Percentiles rank a stretch among this genome's conserved stretches.
These are phyloP conservation scores for Xylaria grammica DNA, from an alignment of 495 filamentous ascomycete genomes.

Conservation along the genomic window DNA sequence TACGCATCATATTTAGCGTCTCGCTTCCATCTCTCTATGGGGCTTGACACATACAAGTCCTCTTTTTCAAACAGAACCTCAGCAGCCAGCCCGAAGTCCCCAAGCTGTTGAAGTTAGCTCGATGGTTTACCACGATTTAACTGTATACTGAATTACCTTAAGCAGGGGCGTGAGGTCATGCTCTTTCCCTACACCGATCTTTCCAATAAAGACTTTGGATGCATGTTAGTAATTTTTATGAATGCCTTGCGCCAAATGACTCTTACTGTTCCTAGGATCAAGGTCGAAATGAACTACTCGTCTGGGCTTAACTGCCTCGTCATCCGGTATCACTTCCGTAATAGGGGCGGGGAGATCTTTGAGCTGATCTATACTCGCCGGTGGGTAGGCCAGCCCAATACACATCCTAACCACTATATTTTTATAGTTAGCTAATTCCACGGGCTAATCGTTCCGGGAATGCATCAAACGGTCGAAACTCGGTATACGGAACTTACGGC, in stretches of 20 bases:
- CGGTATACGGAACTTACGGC: not conserved
- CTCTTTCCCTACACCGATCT: not conserved
- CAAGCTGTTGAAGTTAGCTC: slow-evolving; percentile 13
- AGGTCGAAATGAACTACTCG: slow-evolving; percentile 17
- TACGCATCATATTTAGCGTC: not conserved
- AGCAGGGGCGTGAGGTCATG: not conserved
- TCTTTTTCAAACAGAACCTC: not conserved
- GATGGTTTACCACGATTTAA: not conserved
- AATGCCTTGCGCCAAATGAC: not conserved
- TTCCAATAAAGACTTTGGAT: slow-evolving; percentile 13
- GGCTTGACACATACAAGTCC: slow-evolving; percentile 5
- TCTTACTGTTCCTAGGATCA: slow-evolving; percentile 13
- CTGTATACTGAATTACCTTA: not conserved
- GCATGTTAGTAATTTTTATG: not conserved
- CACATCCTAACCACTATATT: slow-evolving; percentile 15
- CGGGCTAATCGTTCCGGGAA: not conserved
- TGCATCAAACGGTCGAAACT: not conserved
- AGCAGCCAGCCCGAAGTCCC: slow-evolving; percentile 9
- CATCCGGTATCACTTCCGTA: not conserved
- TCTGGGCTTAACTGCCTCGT: not conserved
- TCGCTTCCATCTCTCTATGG: not conserved
- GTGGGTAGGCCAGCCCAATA: slow-evolving; percentile 18
- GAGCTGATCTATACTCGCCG: not conserved
- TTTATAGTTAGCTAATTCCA: not conserved
- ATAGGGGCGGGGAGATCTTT: not conserved